Base-by-base conservation (phyloP, 179 eudicot species). In the Patellifolia procumbens region DNA sequence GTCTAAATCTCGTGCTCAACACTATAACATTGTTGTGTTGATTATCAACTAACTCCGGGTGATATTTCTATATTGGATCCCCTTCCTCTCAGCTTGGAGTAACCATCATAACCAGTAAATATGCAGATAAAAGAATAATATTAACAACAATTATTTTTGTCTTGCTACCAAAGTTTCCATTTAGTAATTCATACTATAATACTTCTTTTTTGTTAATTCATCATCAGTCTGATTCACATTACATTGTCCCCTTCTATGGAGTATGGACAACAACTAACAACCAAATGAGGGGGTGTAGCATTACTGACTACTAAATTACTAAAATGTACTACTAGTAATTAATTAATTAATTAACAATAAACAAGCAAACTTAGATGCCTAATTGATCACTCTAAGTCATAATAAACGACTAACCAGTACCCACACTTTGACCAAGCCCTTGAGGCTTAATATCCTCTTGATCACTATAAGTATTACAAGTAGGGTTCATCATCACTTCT, bases 371-470 rank as follows among this genome's bases (percentile, higher is more conserved):
- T 63, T 63, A 32, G 34, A 74, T 15, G 19, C 39, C 65, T 78
- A 78, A 52, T 63, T 24, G 24, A n/a, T 31, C 61, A 17, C 39
- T 60, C 16, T 7, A 34, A 67, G 43, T 68, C 43, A 45, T 67
- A 67, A 19, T 70, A 62, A 63, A 71, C 62, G 68, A 76, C 68
- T 80, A 70, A 61, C 58, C n/a, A n/a, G n/a, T n/a, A n/a, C n/a
- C n/a, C 72, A 80, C 49, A 70, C 79, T 78, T 60, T 80, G 80
- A 76, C 77, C 83, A 76, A 76, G 77, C 58, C 77, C 80, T 32
- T 73, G 77, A 35, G 81, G 81, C 78, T 81, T 81, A 73, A 73
- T 61, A 68, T 81, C 84, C 39, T 73, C 78, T 58, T 67, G 74
- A 73, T 73, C 76, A 77, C 49, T 77, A 58, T 72, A 72, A 39